These are phyloP conservation scores for Penicillium glabrum DNA, from an alignment of 2,329 filamentous ascomycete species.

Conservation along the genomic window DNA sequence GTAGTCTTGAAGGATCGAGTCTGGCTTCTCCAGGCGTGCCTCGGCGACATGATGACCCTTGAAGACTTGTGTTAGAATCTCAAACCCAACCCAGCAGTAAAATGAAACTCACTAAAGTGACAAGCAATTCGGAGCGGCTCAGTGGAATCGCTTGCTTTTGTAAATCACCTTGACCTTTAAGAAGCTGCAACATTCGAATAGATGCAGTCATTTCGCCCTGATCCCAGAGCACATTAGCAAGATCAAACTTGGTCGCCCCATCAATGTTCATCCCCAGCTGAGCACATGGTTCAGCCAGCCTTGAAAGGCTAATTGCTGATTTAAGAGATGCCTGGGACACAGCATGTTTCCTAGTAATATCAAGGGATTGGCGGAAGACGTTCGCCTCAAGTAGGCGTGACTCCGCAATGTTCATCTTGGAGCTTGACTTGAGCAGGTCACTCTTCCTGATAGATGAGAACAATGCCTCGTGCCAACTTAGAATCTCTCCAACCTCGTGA, in stretches of 20 bases:
- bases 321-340: slow-evolving; percentile 84
- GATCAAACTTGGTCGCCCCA: slow-evolving; percentile 74
- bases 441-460: slow-evolving; percentile 77
- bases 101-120: slow-evolving; percentile 63
- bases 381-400: slow-evolving; percentile 72
- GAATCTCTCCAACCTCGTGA: slow-evolving; percentile 70
- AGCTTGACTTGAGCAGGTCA: slow-evolving; percentile 59
- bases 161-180: slow-evolving; percentile 63
- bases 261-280: slow-evolving; percentile 74
- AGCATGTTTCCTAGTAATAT: slow-evolving; percentile 75
- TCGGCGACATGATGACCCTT: slow-evolving; percentile 83
- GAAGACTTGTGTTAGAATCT: slow-evolving; percentile 3
- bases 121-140: slow-evolving; percentile 75
- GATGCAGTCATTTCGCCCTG: slow-evolving; percentile 87
- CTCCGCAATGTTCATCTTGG: slow-evolving; percentile 62
- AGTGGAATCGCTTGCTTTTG: slow-evolving; percentile 70
- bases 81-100: background rate
- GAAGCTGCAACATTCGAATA: slow-evolving; percentile 79
- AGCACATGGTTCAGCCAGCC: slow-evolving; percentile 69
- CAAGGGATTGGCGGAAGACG: slow-evolving; percentile 72
- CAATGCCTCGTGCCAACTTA: slow-evolving; percentile 80
- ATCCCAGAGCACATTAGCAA: slow-evolving; percentile 89
- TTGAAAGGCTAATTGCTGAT: slow-evolving; percentile 77
- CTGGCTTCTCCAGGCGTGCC: slow-evolving; percentile 85
- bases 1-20: slow-evolving; percentile 84